Evolutionary conservation across 2,329 filamentous ascomycete species (phyloP).

Genomic region (Fusarium siculi): DNA sequence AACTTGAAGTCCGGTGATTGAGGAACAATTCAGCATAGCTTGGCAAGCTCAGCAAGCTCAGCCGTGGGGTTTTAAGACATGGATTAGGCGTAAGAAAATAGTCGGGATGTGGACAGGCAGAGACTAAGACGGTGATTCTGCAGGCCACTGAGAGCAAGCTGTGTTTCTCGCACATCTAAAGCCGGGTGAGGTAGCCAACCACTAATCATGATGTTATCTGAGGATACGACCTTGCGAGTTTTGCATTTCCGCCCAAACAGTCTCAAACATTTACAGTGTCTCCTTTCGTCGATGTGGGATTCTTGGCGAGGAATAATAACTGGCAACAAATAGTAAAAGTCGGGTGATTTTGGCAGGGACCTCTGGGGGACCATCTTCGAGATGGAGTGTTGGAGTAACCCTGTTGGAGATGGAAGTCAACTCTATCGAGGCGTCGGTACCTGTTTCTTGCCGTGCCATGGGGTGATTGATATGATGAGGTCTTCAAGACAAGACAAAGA

Average conservation of each 20-base stretch:
- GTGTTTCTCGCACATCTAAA: conserved; percentile 39
- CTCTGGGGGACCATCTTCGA: conserved; percentile 9
- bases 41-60: not conserved
- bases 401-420: not conserved
- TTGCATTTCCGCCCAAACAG: conserved; percentile 23
- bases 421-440: conserved; percentile 12
- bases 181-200: conserved; percentile 27
- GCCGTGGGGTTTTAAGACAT: conserved; percentile 12
- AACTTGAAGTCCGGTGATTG: conserved; percentile 35
- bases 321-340: conserved; percentile 26
- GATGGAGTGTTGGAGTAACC: not conserved
- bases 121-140: not conserved
- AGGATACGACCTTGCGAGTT: conserved; percentile 11
- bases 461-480: not conserved
- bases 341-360: conserved; percentile 7
- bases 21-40: not conserved
- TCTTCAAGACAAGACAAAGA: not conserved
- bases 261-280: not conserved
- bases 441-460: conserved; percentile 27
- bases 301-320: conserved; percentile 18
- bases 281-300: not conserved
- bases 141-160: not conserved
- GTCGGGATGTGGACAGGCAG: conserved; percentile 1
- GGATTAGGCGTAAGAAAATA: conserved; percentile 15
- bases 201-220: not conserved